Conservation (phyloP, 768 basidiomycete genomes). For the Crucibulum laeve region DNA sequence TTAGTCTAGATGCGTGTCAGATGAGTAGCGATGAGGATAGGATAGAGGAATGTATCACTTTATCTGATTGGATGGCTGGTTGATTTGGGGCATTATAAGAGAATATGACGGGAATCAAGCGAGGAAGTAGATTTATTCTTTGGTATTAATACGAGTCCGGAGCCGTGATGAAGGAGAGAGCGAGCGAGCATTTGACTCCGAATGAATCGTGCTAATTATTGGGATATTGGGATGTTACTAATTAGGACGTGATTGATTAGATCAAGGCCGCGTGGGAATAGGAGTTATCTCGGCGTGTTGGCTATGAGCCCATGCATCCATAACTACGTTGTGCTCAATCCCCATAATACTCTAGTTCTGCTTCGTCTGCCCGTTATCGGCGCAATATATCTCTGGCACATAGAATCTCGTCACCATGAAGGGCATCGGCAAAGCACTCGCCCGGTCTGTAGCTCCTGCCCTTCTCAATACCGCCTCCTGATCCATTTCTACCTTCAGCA, state of each 20-base stretch:
- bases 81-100: conserved; percentile 46
- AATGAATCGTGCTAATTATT: too few species aligned
- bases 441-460: too few species aligned
- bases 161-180: too few species aligned
- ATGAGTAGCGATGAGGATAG: conserved; percentile 5
- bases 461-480: too few species aligned
- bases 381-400: neutral
- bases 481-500: conserved; percentile 43
- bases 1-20: conserved; percentile 54
- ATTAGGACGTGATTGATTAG: too few species aligned
- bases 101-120: neutral
- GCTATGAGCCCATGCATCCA: too few species aligned
- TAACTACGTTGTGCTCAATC: too few species aligned
- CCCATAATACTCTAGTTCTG: neutral
- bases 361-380: neutral
- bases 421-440: conserved; percentile 74
- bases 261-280: too few species aligned
- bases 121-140: neutral
- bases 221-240: too few species aligned
- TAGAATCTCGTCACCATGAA: conserved; percentile 53
- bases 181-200: too few species aligned
- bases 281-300: too few species aligned
- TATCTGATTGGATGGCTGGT: conserved; percentile 89
- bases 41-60: conserved; percentile 42
- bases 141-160: too few species aligned